Conservation (phyloP, 768 basidiomycete genomes). For the Podaxis rugospora region DNA sequence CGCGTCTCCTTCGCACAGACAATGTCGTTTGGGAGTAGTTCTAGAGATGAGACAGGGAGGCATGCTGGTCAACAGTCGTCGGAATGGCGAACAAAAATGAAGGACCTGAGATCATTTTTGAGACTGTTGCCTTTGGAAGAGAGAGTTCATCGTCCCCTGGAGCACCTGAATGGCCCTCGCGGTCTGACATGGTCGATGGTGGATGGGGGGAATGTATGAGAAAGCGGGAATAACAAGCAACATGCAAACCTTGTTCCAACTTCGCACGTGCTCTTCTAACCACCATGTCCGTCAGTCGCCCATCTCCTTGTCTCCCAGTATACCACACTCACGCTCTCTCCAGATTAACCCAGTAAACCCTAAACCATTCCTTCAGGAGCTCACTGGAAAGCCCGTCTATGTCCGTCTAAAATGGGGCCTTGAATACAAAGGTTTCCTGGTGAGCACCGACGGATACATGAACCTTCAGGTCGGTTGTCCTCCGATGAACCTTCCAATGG, state of each 20-base stretch:
- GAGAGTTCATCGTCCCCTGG: slow-evolving; percentile 89
- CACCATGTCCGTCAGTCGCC: slow-evolving; percentile 61
- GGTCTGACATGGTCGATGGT: slow-evolving; percentile 72
- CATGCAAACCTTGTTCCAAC: slow-evolving; percentile 22
- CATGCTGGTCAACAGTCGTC: background rate
- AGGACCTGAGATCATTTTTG: slow-evolving; percentile 92
- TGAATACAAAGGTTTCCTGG: slow-evolving; percentile 98
- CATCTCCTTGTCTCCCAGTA: slow-evolving; percentile 4
- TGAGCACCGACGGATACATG: slow-evolving; percentile 99
- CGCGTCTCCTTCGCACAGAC: slow-evolving; percentile 94
- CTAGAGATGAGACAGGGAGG: slow-evolving; percentile 36
- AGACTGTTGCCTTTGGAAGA: slow-evolving; percentile 93
- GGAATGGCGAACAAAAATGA: background rate
- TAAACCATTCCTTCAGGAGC: slow-evolving; percentile 97
- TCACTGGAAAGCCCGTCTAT: slow-evolving; percentile 94
- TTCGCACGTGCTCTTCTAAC: slow-evolving; percentile 40
- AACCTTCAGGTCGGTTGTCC: slow-evolving; percentile 79
- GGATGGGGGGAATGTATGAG: slow-evolving; percentile 5
- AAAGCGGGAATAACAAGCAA: background rate
- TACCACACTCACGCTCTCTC: slow-evolving; percentile 5
- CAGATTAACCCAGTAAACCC: slow-evolving; percentile 95
- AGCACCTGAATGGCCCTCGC: slow-evolving; percentile 70
- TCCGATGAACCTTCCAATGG: background rate
- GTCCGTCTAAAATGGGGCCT: slow-evolving; percentile 98
- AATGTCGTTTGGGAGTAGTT: slow-evolving; percentile 84